Percentiles rank a stretch among this genome's conserved stretches.
These are phyloP conservation scores for Chenopodium formosanum DNA, from an alignment of 148 eudicot species.

Conservation along the genomic window DNA sequence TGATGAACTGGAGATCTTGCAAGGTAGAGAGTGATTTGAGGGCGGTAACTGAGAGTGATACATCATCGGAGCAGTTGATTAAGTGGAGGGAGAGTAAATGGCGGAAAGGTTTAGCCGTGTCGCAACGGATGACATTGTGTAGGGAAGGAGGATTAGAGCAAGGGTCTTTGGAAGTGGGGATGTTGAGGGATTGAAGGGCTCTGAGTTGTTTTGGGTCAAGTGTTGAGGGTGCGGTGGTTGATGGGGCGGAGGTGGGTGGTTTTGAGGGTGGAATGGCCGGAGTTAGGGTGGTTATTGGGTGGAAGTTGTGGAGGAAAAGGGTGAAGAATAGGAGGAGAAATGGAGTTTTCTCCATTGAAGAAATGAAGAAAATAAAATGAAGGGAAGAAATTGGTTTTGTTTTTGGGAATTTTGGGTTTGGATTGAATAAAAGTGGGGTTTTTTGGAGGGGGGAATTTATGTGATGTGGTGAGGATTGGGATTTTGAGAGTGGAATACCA, in stretches of 20 bases:
- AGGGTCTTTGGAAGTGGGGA: conserved; percentile 65
- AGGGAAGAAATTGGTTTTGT: background rate
- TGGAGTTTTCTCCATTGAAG: conserved; percentile 15
- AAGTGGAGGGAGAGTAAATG: conserved; percentile 62
- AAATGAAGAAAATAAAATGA: background rate
- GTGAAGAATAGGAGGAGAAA: conserved; percentile 4
- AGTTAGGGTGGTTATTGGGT: conserved; percentile 16
- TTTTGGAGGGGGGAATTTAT: background rate
- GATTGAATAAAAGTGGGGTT: background rate
- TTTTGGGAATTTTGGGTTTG: background rate
- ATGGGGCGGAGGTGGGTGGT: background rate
- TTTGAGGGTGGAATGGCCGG: conserved; percentile 22
- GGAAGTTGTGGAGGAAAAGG: conserved; percentile 28
- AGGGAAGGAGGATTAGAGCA: conserved; percentile 39
- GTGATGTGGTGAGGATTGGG: background rate
- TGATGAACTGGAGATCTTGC: conserved; percentile 41
- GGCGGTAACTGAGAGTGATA: conserved; percentile 53
- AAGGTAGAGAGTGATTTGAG: conserved; percentile 67
- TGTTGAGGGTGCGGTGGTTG: conserved; percentile 31
- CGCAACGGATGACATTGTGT: conserved; percentile 47
- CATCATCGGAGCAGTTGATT: conserved; percentile 54
- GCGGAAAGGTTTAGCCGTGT: conserved; percentile 56
- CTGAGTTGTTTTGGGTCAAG: conserved; percentile 73
- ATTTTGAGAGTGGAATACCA: background rate
- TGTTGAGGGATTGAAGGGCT: conserved; percentile 67